Conservation (phyloP, 257 asterid species). For the Solanum bulbocastanum region DNA sequence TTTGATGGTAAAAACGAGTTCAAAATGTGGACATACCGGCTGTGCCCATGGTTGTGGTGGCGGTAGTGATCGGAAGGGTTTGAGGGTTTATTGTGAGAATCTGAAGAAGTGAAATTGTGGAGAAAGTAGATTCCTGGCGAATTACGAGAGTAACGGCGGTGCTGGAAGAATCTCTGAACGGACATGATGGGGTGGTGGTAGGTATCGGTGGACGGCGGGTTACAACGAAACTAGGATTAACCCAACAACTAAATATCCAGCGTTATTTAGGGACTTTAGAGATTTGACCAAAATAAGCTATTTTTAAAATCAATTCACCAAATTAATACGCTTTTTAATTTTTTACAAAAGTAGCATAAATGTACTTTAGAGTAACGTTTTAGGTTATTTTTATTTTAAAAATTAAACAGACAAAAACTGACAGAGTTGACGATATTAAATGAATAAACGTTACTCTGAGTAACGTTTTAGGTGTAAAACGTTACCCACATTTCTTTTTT, state of each 20-base stretch:
- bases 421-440: no score
- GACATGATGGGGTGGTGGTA: neutral
- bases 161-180: neutral
- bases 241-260: neutral
- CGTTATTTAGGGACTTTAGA: neutral
- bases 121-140: neutral
- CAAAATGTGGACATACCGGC: neutral
- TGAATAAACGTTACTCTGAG: no score
- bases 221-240: neutral
- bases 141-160: constrained; percentile 5
- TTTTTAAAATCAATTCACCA: no score
- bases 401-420: no score
- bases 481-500: no score
- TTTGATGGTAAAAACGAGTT: neutral
- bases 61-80: neutral
- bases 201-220: neutral
- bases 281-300: no score
- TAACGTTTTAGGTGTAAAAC: no score
- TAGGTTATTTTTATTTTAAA: no score
- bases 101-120: neutral
- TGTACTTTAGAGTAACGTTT: no score
- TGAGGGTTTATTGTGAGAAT: neutral
- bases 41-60: neutral
- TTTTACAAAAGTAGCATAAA: no score
- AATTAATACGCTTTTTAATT: no score